These are phyloP conservation scores for Coemansia javaensis DNA, from an alignment of 192 early-diverging fungal species.

Conservation along the genomic window DNA sequence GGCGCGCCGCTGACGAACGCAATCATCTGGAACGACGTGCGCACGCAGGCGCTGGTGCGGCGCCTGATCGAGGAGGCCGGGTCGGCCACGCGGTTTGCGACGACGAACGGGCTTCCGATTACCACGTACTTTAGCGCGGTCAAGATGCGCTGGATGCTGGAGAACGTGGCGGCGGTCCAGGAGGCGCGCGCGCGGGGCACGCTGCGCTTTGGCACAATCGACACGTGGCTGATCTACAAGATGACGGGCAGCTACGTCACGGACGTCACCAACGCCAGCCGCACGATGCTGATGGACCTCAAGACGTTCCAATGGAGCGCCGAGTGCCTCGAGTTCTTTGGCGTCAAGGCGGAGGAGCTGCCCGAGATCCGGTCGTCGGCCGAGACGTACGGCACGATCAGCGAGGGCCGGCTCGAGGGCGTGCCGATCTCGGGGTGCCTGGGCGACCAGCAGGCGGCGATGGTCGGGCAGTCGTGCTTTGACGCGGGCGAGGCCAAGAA, in stretches of 20 bases:
- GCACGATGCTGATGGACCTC: slow-evolving; percentile 94
- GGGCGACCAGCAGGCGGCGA: slow-evolving; percentile 92
- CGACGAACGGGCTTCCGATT: slow-evolving; percentile 79
- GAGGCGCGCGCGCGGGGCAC: slow-evolving; percentile 67
- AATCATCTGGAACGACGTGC: slow-evolving; percentile 88
- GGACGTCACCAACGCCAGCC: slow-evolving; percentile 90
- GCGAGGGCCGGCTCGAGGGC: slow-evolving; percentile 59
- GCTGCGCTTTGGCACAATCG: slow-evolving; percentile 83
- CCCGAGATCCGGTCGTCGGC: slow-evolving; percentile 82
- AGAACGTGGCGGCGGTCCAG: slow-evolving; percentile 70
- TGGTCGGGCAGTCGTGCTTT: slow-evolving; percentile 93
- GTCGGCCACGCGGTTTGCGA: slow-evolving; percentile 44
- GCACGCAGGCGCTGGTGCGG: slow-evolving; percentile 72
- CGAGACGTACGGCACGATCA: slow-evolving; percentile 64
- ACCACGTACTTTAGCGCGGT: slow-evolving; percentile 91
- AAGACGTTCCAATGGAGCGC: slow-evolving; percentile 76
- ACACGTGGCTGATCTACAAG: slow-evolving; percentile 93
- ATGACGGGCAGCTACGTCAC: slow-evolving; percentile 87
- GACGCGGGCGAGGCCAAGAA: slow-evolving; percentile 84
- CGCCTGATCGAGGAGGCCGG: slow-evolving; percentile 55
- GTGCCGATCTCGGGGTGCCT: slow-evolving; percentile 82
- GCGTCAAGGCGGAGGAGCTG: slow-evolving; percentile 55
- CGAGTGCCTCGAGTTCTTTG: slow-evolving; percentile 73
- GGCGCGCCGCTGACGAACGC: slow-evolving; percentile 79
- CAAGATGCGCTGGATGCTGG: slow-evolving; percentile 89